A percentile compares a stretch with the other conserved stretches of the same genome.
Evolutionary conservation across 495 filamentous ascomycete species (phyloP).

Genomic region (Penicillium daleae): DNA sequence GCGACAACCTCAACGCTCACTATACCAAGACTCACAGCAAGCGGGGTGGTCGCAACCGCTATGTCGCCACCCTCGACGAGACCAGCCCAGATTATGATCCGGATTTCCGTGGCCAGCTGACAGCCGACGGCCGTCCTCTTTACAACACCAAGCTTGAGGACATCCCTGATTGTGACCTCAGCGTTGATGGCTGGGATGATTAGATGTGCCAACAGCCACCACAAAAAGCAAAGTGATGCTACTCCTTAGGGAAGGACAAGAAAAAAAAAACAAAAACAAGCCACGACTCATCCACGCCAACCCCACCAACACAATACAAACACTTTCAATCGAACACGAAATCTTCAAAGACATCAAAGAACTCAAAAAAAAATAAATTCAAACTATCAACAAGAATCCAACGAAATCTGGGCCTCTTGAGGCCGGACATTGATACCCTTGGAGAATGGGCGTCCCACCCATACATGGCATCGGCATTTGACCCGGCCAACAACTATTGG

Average conservation of each 20-base stretch:
- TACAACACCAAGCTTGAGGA: slow-evolving; percentile 48
- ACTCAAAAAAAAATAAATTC: neutral
- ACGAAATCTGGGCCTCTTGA: neutral
- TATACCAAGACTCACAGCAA: slow-evolving; percentile 56
- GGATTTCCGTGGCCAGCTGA: slow-evolving; percentile 52
- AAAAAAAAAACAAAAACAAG: slow-evolving; percentile 22
- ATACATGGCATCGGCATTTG: slow-evolving; percentile 23
- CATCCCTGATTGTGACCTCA: slow-evolving; percentile 39
- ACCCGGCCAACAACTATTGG: slow-evolving; percentile 30
- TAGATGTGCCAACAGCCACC: slow-evolving; percentile 9
- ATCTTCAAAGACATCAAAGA: neutral
- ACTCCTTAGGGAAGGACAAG: neutral
- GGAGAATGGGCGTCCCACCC: slow-evolving; percentile 23
- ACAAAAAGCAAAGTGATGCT: slow-evolving; percentile 19
- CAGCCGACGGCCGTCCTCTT: slow-evolving; percentile 47
- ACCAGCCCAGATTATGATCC: slow-evolving; percentile 50
- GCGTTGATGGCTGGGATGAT: slow-evolving; percentile 43
- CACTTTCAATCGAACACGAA: slow-evolving; percentile 11
- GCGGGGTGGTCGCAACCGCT: slow-evolving; percentile 51
- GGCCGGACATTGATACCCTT: slow-evolving; percentile 34
- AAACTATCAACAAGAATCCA: neutral
- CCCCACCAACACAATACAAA: neutral
- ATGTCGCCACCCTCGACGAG: slow-evolving; percentile 52
- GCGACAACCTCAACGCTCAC: slow-evolving; percentile 54
- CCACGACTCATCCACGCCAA: slow-evolving; percentile 13